phyloP scores from a whole-genome alignment of 768 basidiomycete genomes.

The Psilocybe cyanescens region DNA sequence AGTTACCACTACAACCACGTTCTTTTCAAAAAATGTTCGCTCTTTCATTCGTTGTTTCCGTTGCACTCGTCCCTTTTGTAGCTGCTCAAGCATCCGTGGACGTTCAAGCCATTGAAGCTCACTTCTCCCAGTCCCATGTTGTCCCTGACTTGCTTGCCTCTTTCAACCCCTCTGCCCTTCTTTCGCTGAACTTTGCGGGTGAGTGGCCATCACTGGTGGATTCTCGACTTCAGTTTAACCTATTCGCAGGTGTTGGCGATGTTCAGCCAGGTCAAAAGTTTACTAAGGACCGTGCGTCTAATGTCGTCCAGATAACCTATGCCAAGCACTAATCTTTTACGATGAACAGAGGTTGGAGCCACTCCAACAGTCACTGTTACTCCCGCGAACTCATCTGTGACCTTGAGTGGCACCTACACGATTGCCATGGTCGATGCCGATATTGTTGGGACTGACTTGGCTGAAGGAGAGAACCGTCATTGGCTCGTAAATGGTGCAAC shows the following conservation, averaged over 20 bases:
- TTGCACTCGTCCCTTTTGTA: conserved; percentile 45
- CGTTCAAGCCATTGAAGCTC: conserved; percentile 66
- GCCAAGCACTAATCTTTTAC: not conserved
- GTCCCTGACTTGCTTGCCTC: conserved; percentile 62
- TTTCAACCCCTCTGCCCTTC: conserved; percentile 66
- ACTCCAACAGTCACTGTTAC: conserved; percentile 57
- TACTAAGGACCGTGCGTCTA: conserved; percentile 55
- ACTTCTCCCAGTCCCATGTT: conserved; percentile 63
- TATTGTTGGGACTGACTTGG: conserved; percentile 61
- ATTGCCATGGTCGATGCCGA: conserved; percentile 80
- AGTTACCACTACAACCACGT: conserved; percentile 4
- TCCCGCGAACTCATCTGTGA: conserved; percentile 49
- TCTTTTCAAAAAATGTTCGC: conserved; percentile 33
- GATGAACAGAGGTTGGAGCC: conserved; percentile 54
- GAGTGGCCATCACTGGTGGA: not conserved
- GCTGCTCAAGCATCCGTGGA: conserved; percentile 51
- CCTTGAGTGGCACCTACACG: conserved; percentile 59
- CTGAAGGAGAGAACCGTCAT: conserved; percentile 69
- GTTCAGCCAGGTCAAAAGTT: conserved; percentile 63
- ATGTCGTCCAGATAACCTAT: not conserved
- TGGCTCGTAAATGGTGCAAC: conserved; percentile 78
- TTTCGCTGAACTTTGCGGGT: conserved; percentile 55
- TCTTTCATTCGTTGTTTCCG: conserved; percentile 34
- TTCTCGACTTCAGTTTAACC: conserved; percentile 3
- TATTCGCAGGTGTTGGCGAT: conserved; percentile 41